Conservation (phyloP, 129 eudicot genomes). For the Dittrichia graveolens region DNA sequence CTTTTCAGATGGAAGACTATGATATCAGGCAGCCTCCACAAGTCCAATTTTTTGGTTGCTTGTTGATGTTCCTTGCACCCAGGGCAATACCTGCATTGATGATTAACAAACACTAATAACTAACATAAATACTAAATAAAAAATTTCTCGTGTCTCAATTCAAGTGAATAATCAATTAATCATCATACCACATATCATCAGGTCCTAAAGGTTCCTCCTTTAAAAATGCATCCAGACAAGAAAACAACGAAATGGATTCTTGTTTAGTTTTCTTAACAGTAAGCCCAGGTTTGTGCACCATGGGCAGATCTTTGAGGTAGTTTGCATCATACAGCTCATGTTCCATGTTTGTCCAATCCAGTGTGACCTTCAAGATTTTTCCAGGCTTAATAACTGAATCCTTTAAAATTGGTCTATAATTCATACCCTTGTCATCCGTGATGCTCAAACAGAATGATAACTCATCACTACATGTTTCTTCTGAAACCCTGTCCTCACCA, state of each 20-base stretch:
- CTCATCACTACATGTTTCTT: slow-evolving; percentile 46
- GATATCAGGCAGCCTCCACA: slow-evolving; percentile 93
- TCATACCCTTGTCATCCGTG: slow-evolving; percentile 62
- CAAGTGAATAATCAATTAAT: not conserved
- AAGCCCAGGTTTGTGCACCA: slow-evolving; percentile 68
- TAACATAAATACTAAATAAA: not conserved
- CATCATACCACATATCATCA: slow-evolving; percentile 94
- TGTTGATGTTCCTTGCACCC: slow-evolving; percentile 91
- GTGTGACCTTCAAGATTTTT: slow-evolving; percentile 49
- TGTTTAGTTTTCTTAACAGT: slow-evolving; percentile 82
- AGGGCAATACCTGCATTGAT: slow-evolving; percentile 86
- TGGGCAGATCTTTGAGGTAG: slow-evolving; percentile 87
- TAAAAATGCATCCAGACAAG: slow-evolving; percentile 90
- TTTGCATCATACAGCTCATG: slow-evolving; percentile 65
- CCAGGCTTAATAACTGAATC: slow-evolving; percentile 57
- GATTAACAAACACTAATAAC: not conserved
- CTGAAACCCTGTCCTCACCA: slow-evolving; percentile 36
- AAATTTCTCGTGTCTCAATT: not conserved
- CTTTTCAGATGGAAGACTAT: slow-evolving; percentile 90
- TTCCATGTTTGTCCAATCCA: slow-evolving; percentile 86
- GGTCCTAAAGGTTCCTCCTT: slow-evolving; percentile 99
- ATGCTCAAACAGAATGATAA: slow-evolving; percentile 51
- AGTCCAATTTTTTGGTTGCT: slow-evolving; percentile 90
- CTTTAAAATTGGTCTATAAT: slow-evolving; percentile 56
- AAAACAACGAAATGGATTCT: slow-evolving; percentile 89